Evolutionary conservation across 306 rosid species (phyloP).

Genomic region (Oemleria cerasiformis): DNA sequence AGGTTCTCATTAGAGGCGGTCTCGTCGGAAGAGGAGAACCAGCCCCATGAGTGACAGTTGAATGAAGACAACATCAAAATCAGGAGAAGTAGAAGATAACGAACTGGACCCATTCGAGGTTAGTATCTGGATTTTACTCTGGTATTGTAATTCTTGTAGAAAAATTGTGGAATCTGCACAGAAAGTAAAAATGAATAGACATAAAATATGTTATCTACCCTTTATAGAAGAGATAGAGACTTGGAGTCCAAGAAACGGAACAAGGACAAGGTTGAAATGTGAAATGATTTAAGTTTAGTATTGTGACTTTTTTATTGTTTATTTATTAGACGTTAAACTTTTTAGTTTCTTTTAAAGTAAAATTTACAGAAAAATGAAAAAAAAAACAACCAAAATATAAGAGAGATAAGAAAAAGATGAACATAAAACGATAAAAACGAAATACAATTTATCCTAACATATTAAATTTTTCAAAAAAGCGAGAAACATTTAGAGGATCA

Average conservation of each 20-base stretch:
- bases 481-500: no score
- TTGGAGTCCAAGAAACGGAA: constrained; percentile 38
- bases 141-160: no score
- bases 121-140: background rate
- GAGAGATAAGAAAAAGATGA: background rate
- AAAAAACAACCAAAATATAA: background rate
- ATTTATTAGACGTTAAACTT: no score
- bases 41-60: constrained; percentile 55
- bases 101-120: constrained; percentile 33
- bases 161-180: constrained; percentile 23
- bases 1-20: constrained; percentile 22
- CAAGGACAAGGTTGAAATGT: background rate
- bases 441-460: background rate
- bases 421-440: background rate
- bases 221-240: background rate
- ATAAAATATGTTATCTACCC: background rate
- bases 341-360: background rate
- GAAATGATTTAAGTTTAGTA: no score
- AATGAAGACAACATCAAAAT: constrained; percentile 23
- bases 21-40: constrained; percentile 53
- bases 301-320: background rate
- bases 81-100: constrained; percentile 23
- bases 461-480: background rate
- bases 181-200: no score
- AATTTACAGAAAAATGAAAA: no score